Conservation (phyloP, 371 early-diverging fungal species). For the Rhizopus arrhizus region DNA sequence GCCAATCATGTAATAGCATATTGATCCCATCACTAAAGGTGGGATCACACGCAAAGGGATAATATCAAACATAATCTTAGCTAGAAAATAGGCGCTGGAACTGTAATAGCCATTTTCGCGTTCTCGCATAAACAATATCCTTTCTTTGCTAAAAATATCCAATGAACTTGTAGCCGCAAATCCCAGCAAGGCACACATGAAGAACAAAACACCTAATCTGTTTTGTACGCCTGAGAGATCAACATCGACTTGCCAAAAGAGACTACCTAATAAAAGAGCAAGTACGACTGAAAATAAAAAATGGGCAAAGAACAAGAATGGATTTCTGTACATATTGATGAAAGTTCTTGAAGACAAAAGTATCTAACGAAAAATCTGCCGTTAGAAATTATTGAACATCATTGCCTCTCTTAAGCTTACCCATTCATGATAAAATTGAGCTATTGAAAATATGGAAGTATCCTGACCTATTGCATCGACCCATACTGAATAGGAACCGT, state of each 20-base stretch:
- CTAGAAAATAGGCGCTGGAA: constrained; percentile 69
- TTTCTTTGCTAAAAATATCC: constrained; percentile 70
- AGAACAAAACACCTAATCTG: constrained; percentile 78
- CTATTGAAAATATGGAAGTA: constrained; percentile 72
- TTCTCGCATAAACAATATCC: constrained; percentile 78
- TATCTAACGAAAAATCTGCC: constrained; percentile 21
- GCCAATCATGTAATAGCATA: constrained; percentile 86
- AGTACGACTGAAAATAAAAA: constrained; percentile 36
- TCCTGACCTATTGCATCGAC: constrained; percentile 51
- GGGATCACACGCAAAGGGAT: constrained; percentile 83
- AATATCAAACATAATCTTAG: constrained; percentile 82
- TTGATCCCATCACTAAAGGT: constrained; percentile 79
- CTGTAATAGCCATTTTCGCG: constrained; percentile 83
- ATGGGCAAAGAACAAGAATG: constrained; percentile 50
- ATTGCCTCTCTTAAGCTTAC: constrained; percentile 29
- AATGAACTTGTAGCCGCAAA: constrained; percentile 75
- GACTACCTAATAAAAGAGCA: constrained; percentile 66
- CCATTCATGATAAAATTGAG: constrained; percentile 55
- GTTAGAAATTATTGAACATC: neutral
- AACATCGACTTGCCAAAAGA: constrained; percentile 80
- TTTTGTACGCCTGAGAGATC: constrained; percentile 85
- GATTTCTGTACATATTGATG: constrained; percentile 50
- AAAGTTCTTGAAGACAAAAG: constrained; percentile 50
- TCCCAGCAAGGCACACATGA: constrained; percentile 81
- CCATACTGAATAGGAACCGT: constrained; percentile 28